Evolutionary conservation across 352 stramenopile species (phyloP).

Genomic region (Phytophthora pseudosyringae): DNA sequence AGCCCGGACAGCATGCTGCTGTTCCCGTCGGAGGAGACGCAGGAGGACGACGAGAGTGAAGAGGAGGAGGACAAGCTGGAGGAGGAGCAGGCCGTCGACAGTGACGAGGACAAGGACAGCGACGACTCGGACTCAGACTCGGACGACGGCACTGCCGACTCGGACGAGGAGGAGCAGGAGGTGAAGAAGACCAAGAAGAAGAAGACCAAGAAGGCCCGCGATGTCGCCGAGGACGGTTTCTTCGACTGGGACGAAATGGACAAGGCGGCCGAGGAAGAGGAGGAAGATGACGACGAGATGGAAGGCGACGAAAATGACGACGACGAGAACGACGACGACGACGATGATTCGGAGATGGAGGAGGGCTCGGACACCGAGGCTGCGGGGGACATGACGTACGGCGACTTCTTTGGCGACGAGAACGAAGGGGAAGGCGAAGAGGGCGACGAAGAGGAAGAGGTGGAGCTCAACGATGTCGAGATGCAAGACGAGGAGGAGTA

Average conservation of each 20-base stretch:
- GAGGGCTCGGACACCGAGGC: conserved; percentile 60
- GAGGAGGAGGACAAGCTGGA: conserved; percentile 34
- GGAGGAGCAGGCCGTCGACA: conserved; percentile 35
- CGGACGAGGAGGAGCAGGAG: conserved; percentile 40
- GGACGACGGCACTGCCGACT: conserved; percentile 23
- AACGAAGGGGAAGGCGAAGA: conserved; percentile 45
- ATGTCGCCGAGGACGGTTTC: conserved; percentile 82
- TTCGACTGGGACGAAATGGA: conserved; percentile 92
- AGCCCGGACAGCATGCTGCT: conserved; percentile 59
- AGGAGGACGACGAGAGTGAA: conserved; percentile 40
- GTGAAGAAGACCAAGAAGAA: conserved; percentile 44
- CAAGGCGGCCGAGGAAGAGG: conserved; percentile 80
- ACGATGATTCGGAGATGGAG: conserved; percentile 61
- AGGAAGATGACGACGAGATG: conserved; percentile 50
- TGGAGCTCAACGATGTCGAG: conserved; percentile 57
- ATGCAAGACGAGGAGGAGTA: conserved; percentile 69
- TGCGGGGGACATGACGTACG: conserved; percentile 61
- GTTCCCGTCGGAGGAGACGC: conserved; percentile 58
- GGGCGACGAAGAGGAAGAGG: conserved; percentile 51
- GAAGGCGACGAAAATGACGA: conserved; percentile 42
- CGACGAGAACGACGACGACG: conserved; percentile 47
- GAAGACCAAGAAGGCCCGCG: conserved; percentile 63
- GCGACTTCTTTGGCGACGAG: conserved; percentile 68
- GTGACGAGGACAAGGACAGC: conserved; percentile 28
- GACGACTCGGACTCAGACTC: conserved; percentile 34